Conservation (phyloP, 1,284 basidiomycete genomes). For the Hymenochaete sp. region DNA sequence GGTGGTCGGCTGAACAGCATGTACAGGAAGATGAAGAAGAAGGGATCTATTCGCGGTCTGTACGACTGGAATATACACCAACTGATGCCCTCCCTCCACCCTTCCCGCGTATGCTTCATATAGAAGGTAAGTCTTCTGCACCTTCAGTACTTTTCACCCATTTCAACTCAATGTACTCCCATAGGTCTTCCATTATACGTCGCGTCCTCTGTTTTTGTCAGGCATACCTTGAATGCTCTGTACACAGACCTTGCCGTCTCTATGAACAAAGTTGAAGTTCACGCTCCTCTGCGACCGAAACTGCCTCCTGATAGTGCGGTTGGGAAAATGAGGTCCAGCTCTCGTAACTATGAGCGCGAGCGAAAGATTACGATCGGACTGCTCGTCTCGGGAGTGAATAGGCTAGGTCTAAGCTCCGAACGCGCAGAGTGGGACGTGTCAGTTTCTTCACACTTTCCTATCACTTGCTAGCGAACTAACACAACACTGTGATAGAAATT, state of each 20-base stretch:
- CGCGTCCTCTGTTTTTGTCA: conserved; percentile 57
- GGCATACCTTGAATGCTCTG: conserved; percentile 64
- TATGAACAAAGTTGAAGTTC: conserved; percentile 40
- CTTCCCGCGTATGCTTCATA: conserved; percentile 54
- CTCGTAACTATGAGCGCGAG: conserved; percentile 25
- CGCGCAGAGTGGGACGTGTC: conserved; percentile 62
- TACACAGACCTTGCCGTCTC: conserved; percentile 56
- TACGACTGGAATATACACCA: conserved; percentile 55
- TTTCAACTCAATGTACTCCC: neutral
- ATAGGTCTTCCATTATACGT: conserved; percentile 62
- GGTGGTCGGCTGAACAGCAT: conserved; percentile 18
- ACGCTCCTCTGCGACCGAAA: no score
- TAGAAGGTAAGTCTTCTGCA: conserved; percentile 46
- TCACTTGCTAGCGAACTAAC: neutral
- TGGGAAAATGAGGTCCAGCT: conserved; percentile 12
- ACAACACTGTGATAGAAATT: conserved; percentile 36
- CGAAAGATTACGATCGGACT: conserved; percentile 49
- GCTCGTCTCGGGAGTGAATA: conserved; percentile 38
- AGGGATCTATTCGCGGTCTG: conserved; percentile 46
- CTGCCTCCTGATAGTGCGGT: no score
- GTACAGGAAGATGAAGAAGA: conserved; percentile 16
- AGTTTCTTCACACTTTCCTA: conserved; percentile 25
- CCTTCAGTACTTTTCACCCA: conserved; percentile 9
- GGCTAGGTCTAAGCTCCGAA: conserved; percentile 38
- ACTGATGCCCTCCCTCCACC: conserved; percentile 55